phyloP scores from a whole-genome alignment of 1,284 basidiomycete species.

The Papiliotrema laurentii region DNA sequence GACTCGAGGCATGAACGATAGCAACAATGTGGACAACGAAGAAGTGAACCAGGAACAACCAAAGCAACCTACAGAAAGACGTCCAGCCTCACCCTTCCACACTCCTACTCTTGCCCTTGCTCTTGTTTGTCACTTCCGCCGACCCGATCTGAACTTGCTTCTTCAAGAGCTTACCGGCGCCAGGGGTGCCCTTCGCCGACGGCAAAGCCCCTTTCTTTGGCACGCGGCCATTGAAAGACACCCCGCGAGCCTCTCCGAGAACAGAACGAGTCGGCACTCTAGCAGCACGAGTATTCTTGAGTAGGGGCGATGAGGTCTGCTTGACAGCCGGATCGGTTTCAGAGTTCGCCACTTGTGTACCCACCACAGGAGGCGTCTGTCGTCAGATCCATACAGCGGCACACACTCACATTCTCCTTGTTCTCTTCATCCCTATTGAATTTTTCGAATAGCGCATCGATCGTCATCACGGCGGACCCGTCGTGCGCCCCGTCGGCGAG shows the following conservation, averaged over 20 bases:
- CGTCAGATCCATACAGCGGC: too few relatives aligned
- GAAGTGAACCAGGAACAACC: too few relatives aligned
- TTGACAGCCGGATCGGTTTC: slow-evolving; percentile 9
- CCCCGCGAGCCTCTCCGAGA: not conserved
- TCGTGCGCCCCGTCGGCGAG: not conserved
- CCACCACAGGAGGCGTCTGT: not conserved
- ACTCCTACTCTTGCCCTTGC: slow-evolving; percentile 2
- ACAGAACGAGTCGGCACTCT: not conserved
- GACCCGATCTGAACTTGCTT: not conserved
- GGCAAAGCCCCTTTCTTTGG: not conserved
- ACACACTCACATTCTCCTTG: not conserved
- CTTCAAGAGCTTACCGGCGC: slow-evolving; percentile 36
- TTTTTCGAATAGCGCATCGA: slow-evolving; percentile 37
- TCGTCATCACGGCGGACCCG: slow-evolving; percentile 27
- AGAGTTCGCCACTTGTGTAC: not conserved
- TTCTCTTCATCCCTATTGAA: slow-evolving; percentile 13
- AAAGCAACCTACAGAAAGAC: too few relatives aligned
- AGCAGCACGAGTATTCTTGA: not conserved
- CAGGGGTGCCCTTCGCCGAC: slow-evolving; percentile 33
- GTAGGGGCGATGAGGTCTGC: slow-evolving; percentile 6
- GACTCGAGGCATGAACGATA: too few relatives aligned
- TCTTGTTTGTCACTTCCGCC: not conserved
- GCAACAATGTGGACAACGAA: too few relatives aligned
- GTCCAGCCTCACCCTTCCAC: not conserved
- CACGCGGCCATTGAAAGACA: not conserved